Base-by-base conservation (phyloP, 345 rosid genomes). In the Reutealis trisperma region DNA sequence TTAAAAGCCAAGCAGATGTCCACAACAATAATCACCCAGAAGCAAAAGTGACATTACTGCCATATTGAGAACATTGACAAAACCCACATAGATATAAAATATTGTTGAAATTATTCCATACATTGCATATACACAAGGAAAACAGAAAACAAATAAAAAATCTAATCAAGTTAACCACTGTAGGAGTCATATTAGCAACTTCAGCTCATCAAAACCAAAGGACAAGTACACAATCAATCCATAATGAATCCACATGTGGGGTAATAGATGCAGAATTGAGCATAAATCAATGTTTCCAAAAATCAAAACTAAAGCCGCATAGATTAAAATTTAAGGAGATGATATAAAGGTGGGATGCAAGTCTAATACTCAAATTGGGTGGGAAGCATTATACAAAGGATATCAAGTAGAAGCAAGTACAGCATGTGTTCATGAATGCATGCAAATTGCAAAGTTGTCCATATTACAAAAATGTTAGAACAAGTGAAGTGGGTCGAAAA, bases 401-500 rank as follows among this genome's bases (percentile, higher is more conserved):
- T 42, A 71, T 59, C 59, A 71, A 27, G 58, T 47, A 70, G 79
- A 22, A 76, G 55, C 67, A 74, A 74, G 81, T 67, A 79, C 72
- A 72, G 45, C 5, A 78, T 62, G 69, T 52, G 61, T 49, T 72
- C 70, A 80, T 70, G 80, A 75, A 74, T 70, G 70, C 78, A 79
- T 76, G 81, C 75, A 74, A 0, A 64, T 41, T 59, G 73, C 58
- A 73, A 59, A 70, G 55, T 54, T 71, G 80, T 74, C 79, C 75
- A 65, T 45, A 71, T 71, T 67, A 63, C 76, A 72, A 65, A 73
- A 75, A 77, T 59, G 82, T n/a, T 57, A 59, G 13, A 66, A 44
- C 68, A 58, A 74, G 66, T 55, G 67, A 74, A 78, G 77, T 68
- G 74, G 80, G 78, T 59, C 1, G 74, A 70, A 75, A 84, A 74